These are phyloP conservation scores for Zea mays DNA, from an alignment of 176 grass and related monocot species.

Conservation along the genomic window DNA sequence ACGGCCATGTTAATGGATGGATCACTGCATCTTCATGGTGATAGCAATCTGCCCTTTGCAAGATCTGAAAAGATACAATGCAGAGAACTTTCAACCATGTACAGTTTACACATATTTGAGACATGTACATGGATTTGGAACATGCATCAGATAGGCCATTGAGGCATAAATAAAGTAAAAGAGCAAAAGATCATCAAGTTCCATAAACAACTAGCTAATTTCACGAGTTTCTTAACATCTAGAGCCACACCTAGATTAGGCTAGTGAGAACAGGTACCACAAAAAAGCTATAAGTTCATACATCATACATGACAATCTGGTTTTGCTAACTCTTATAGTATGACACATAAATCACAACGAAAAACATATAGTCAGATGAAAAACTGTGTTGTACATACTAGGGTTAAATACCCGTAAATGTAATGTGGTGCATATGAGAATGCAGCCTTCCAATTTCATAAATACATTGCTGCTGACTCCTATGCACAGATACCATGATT, in stretches of 20 bases:
- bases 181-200: constrained; percentile 1
- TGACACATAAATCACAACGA: not conserved
- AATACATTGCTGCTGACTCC: not conserved
- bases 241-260: not conserved
- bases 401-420: not conserved
- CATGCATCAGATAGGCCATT: not conserved
- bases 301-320: too few relatives aligned
- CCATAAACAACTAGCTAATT: not conserved
- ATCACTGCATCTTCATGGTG: constrained; percentile 9
- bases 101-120: constrained; percentile 1
- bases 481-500: not conserved
- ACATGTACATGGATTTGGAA: not conserved
- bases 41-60: not conserved
- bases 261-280: constrained; percentile 3
- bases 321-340: not conserved
- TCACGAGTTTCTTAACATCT: not conserved
- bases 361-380: not conserved
- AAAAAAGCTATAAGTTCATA: not conserved
- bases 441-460: not conserved
- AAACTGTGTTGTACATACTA: not conserved
- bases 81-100: constrained; percentile 8
- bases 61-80: constrained; percentile 26
- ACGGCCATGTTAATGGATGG: not conserved
- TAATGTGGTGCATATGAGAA: constrained; percentile 8
- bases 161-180: not conserved